These are phyloP conservation scores for Blastocystis hominis DNA, from an alignment of 352 stramenopile species.

Conservation along the genomic window DNA sequence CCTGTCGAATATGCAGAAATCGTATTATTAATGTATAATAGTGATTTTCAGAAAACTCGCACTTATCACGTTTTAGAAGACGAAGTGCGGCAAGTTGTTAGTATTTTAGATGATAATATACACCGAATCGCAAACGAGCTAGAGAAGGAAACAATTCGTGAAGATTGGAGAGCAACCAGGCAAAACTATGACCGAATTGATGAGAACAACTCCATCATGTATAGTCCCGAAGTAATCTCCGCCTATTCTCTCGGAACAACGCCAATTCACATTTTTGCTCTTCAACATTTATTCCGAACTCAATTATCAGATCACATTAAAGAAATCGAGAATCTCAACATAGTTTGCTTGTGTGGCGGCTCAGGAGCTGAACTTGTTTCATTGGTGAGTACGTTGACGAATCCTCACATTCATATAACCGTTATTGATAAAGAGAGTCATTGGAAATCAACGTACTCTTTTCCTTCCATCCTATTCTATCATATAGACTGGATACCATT, in stretches of 20 bases:
- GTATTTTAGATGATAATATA: not conserved
- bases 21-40: not conserved
- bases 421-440: slow-evolving; percentile 16
- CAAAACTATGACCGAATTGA: slow-evolving; percentile 31
- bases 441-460: not conserved
- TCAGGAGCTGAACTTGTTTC: slow-evolving; percentile 5
- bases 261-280: slow-evolving; percentile 18
- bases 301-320: not conserved
- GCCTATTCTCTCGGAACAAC: slow-evolving; percentile 47
- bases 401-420: not conserved
- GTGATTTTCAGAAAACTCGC: not conserved
- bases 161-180: not conserved
- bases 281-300: not conserved
- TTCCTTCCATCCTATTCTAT: not conserved
- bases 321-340: not conserved
- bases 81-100: not conserved
- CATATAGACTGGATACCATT: slow-evolving; percentile 19
- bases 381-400: not conserved
- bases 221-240: not conserved
- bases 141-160: not conserved
- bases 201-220: not conserved
- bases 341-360: slow-evolving; percentile 27
- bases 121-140: not conserved
- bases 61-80: slow-evolving; percentile 12
- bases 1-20: not conserved